A percentile compares a stretch with the other conserved stretches of the same genome.
phyloP scores from a whole-genome alignment of 163 green algal genomes.

The Chlamydomonas reinhardtii region DNA sequence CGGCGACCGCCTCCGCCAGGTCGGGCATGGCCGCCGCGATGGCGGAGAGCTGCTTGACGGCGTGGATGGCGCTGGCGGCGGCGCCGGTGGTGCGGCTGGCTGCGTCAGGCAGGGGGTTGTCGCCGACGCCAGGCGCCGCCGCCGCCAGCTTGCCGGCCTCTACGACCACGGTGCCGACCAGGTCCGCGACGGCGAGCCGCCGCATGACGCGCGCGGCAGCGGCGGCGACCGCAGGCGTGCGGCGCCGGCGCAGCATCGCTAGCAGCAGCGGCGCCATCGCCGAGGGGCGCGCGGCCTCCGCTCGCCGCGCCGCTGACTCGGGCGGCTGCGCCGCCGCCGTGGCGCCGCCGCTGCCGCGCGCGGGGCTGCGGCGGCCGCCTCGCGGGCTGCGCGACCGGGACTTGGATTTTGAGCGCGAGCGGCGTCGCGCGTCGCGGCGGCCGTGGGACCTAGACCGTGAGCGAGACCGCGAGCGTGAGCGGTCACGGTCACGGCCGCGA shows the following conservation, averaged over 20 bases:
- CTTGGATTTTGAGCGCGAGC: not conserved
- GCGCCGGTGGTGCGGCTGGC: slow-evolving; percentile 4
- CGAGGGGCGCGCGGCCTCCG: not conserved
- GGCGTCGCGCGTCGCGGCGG: too few species aligned
- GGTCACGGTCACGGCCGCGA: not conserved
- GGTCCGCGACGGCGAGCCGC: slow-evolving; percentile 23
- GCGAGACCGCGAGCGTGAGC: not conserved
- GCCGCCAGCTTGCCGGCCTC: not conserved
- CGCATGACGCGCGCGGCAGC: slow-evolving; percentile 40
- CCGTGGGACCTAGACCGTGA: not conserved
- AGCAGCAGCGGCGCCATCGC: slow-evolving; percentile 21
- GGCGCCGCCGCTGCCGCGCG: not conserved
- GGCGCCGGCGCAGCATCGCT: slow-evolving; percentile 23
- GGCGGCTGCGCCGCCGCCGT: not conserved
- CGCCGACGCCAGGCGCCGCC: not conserved
- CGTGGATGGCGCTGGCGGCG: slow-evolving; percentile 23
- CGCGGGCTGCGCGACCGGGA: not conserved
- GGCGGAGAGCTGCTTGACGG: slow-evolving; percentile 9
- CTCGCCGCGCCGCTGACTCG: not conserved
- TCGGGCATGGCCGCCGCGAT: slow-evolving; percentile 23
- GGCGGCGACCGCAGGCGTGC: not conserved
- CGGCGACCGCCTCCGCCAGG: slow-evolving; percentile 31
- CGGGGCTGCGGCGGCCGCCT: not conserved
- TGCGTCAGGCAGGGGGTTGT: not conserved
- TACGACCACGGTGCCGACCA: not conserved